Evolutionary conservation across 495 filamentous ascomycete species (phyloP), one percentile per base, ranked within the genome.

Genomic region (Neurospora terricola): DNA sequence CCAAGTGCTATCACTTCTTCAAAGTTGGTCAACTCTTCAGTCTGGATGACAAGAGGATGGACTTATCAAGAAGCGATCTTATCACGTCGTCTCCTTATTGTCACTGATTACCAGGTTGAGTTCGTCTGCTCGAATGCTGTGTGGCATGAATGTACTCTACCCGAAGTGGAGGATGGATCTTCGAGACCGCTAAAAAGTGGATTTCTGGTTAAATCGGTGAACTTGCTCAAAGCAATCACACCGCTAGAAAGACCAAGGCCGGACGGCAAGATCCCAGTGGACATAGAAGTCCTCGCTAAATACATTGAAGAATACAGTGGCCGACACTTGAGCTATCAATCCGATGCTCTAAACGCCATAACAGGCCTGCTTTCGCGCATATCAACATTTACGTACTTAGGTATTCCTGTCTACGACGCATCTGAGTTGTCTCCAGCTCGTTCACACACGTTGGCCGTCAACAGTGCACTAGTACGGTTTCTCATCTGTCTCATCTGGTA

Each of bases 51-150:
- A 2, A 70, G 81, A 5, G 81, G 73, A 8, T 82, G 81, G 81
- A 82, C 81, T n/a, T 83, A 80, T 69, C 82, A 85, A 71, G 83
- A 84, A 69, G 76, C 76, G 14, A 69, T 83, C 2, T 54, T 83
- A 5, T 82, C 82, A 27, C 75, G 74, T 27, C 75, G 82, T 7
- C 45, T 76, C 4, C 69, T 84, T 3, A 38, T 79, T 62, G 83
- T 82, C 70, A 79, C 76, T 1, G 71, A 42, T 14, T 71, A 73
- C 14, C 73, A 77, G 38, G 45, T 82, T 1, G 75, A 70, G 45
- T 84, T 78, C 72, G 73, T 76, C 18, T 84, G 82, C 62, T 77
- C 73, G 5, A 30, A 74, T 1, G 9, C 27, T 3, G 69, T 73
- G 11, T 73, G 48, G 38, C 68, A 42, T 36, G 74, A 70, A 43